Evolutionary conservation across 2,329 filamentous ascomycete species (phyloP).

Genomic region (Sporothrix pseudoabietina): DNA sequence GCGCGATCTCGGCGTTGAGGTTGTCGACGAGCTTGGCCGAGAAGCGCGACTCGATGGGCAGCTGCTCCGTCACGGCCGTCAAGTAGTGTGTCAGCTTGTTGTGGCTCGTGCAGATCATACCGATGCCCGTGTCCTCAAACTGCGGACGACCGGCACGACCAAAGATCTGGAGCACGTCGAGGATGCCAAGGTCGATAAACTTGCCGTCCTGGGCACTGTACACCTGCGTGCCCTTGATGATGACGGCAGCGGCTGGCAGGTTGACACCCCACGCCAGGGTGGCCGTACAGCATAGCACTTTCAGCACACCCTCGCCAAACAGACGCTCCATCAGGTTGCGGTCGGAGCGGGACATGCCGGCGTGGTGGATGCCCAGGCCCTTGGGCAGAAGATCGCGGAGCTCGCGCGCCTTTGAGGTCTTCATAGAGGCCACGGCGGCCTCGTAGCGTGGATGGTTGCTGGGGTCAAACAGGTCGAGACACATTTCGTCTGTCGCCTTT

Average conservation of each 20-base stretch:
- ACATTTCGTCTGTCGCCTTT: slow-evolving; percentile 79
- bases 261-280: slow-evolving; percentile 99
- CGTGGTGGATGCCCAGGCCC: slow-evolving; percentile 93
- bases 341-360: slow-evolving; percentile 92
- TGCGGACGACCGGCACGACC: slow-evolving; percentile 97
- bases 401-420: slow-evolving; percentile 80
- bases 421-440: slow-evolving; percentile 79
- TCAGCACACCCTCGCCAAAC: slow-evolving; percentile 89
- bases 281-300: slow-evolving; percentile 96
- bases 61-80: slow-evolving; percentile 88
- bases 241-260: slow-evolving; percentile 89
- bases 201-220: slow-evolving; percentile 97
- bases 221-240: slow-evolving; percentile 97
- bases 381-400: slow-evolving; percentile 86
- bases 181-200: slow-evolving; percentile 92
- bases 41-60: slow-evolving; percentile 96
- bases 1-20: slow-evolving; percentile 87
- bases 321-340: slow-evolving; percentile 93
- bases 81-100: slow-evolving; percentile 91
- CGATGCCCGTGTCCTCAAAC: slow-evolving; percentile 96
- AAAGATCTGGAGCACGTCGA: slow-evolving; percentile 97
- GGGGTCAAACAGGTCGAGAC: slow-evolving; percentile 81
- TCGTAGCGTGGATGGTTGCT: slow-evolving; percentile 77
- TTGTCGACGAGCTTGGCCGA: slow-evolving; percentile 94
- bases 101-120: slow-evolving; percentile 96